Percentiles rank a stretch among this genome's conserved stretches.
These are phyloP conservation scores for Grosmannia clavigera DNA, from an alignment of 2,329 filamentous ascomycete species.

Conservation along the genomic window DNA sequence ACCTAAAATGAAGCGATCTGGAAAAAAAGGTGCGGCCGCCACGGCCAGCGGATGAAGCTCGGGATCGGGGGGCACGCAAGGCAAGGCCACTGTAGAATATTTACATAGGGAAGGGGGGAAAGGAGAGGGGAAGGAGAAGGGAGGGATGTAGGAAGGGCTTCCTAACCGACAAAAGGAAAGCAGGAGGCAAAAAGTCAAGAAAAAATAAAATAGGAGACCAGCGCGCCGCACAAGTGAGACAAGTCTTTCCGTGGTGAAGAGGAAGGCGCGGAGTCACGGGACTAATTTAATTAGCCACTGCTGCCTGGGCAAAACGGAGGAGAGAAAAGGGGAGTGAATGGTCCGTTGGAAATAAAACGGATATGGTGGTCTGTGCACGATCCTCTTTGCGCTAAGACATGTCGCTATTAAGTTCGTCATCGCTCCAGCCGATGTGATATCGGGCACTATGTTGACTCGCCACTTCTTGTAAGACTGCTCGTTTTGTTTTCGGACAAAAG, in stretches of 20 bases:
- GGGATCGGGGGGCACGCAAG: neutral
- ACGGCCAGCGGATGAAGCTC: neutral
- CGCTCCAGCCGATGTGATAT: too few species aligned
- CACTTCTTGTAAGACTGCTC: too few species aligned
- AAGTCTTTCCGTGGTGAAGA: neutral
- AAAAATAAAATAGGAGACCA: neutral
- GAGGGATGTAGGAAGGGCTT: neutral
- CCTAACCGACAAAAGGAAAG: neutral
- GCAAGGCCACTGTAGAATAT: neutral
- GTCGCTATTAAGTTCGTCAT: too few species aligned
- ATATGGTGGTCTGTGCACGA: too few species aligned
- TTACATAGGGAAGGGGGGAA: neutral
- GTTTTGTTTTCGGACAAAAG: too few species aligned
- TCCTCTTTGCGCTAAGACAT: too few species aligned
- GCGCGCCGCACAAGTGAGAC: conserved; percentile 8
- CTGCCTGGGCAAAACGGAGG: neutral
- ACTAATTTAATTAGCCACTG: neutral
- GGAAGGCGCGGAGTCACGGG: conserved; percentile 11
- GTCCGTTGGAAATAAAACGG: too few species aligned
- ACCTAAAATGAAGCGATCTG: neutral
- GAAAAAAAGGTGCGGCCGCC: neutral
- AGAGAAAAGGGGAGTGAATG: neutral
- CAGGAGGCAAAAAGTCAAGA: neutral
- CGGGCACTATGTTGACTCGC: too few species aligned
- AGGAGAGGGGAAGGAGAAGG: neutral